Conservation (phyloP, 148 eudicot species). For the Chenopodium album region DNA sequence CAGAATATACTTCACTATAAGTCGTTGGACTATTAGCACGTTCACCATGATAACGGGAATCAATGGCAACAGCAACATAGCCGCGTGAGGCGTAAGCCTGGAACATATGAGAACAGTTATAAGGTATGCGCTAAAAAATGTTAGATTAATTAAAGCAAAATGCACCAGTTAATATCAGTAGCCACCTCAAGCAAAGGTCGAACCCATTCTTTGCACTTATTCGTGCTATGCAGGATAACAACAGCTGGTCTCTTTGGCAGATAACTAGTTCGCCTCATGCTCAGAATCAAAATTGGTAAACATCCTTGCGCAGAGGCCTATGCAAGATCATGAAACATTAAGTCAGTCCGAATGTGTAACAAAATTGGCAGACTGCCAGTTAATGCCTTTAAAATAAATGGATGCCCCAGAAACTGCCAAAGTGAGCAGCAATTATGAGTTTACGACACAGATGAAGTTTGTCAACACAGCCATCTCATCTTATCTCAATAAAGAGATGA, state of each 20-base stretch:
- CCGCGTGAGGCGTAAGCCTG: slow-evolving; percentile 99
- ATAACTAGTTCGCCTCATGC: slow-evolving; percentile 42
- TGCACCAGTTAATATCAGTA: slow-evolving; percentile 1
- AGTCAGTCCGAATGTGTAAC: not conserved
- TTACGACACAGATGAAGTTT: too few species aligned
- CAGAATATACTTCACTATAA: slow-evolving; percentile 64
- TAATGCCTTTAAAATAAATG: not conserved
- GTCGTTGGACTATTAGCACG: slow-evolving; percentile 77
- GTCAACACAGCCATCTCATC: too few species aligned
- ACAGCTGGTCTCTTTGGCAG: slow-evolving; percentile 71
- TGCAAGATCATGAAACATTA: slow-evolving; percentile 16
- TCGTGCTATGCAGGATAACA: slow-evolving; percentile 82
- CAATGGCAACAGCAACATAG: slow-evolving; percentile 81
- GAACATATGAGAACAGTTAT: slow-evolving; percentile 7
- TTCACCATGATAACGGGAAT: slow-evolving; percentile 98
- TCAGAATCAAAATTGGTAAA: slow-evolving; percentile 77
- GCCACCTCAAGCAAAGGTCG: slow-evolving; percentile 91
- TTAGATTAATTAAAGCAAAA: not conserved
- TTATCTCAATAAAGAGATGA: too few species aligned
- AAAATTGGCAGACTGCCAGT: not conserved
- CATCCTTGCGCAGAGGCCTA: slow-evolving; percentile 92
- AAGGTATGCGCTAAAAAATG: not conserved
- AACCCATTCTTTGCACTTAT: slow-evolving; percentile 92
- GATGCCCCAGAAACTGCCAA: not conserved
- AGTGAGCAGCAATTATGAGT: not conserved